A percentile compares a stretch with the other conserved stretches of the same genome.
These are phyloP conservation scores for Fusarium longipes DNA, from an alignment of 2,329 filamentous ascomycete species.

Conservation along the genomic window DNA sequence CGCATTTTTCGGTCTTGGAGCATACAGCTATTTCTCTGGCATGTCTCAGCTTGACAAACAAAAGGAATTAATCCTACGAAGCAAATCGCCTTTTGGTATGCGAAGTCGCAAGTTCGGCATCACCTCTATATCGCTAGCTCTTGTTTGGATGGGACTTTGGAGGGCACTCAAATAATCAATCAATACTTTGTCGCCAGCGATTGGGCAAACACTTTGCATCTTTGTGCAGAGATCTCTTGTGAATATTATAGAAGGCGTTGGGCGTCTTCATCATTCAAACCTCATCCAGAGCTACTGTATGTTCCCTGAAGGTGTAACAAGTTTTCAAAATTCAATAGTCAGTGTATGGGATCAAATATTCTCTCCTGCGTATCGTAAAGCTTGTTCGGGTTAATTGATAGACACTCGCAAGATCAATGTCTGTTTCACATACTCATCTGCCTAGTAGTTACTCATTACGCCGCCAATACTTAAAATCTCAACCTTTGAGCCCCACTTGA, in stretches of 20 bases:
- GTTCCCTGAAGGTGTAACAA: neutral
- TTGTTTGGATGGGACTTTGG: conserved; percentile 78
- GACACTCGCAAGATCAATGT: neutral
- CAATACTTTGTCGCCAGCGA: neutral
- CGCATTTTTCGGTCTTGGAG: conserved; percentile 79
- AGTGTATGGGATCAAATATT: neutral
- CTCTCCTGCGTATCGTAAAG: no score
- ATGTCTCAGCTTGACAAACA: conserved; percentile 77
- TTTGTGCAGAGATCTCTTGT: neutral
- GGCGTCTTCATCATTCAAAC: no score
- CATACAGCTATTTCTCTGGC: conserved; percentile 82
- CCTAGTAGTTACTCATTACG: neutral
- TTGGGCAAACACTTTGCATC: conserved; percentile 7
- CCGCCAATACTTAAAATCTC: conserved; percentile 44
- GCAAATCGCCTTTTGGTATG: conserved; percentile 78
- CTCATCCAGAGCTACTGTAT: neutral
- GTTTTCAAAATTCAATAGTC: no score
- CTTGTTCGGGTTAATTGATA: neutral
- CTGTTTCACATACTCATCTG: neutral
- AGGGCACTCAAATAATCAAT: conserved; percentile 63
- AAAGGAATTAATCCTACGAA: conserved; percentile 72
- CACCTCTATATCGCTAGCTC: conserved; percentile 71
- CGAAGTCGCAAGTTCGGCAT: conserved; percentile 76
- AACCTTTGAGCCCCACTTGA: conserved; percentile 47
- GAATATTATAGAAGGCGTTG: conserved; percentile 2